phyloP scores from a whole-genome alignment of 805 yeast species.

The Candida ipomoeae region DNA sequence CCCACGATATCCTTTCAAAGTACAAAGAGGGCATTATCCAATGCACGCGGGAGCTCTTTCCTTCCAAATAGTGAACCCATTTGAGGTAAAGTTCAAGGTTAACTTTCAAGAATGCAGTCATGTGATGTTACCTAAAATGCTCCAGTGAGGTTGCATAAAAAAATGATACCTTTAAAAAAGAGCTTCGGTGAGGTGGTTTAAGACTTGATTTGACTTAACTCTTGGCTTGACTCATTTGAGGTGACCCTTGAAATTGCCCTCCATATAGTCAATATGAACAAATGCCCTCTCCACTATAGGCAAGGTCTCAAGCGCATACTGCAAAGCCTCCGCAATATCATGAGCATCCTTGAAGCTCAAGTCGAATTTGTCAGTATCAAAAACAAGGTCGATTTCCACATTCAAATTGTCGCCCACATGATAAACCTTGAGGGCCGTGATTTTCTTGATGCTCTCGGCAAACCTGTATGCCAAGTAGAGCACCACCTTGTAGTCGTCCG shows the following conservation, averaged over 20 bases:
- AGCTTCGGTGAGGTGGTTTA: no score
- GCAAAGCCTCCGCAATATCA: slow-evolving; percentile 77
- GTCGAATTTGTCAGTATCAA: slow-evolving; percentile 39
- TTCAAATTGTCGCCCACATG: slow-evolving; percentile 75
- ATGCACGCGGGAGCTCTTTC: slow-evolving; percentile 9
- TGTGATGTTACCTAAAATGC: no score
- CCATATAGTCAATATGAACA: slow-evolving; percentile 70
- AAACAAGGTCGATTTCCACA: slow-evolving; percentile 72
- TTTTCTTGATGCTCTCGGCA: slow-evolving; percentile 59
- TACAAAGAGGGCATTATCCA: slow-evolving; percentile 24
- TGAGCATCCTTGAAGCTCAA: slow-evolving; percentile 63
- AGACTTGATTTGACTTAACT: no score
- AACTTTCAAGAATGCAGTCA: slow-evolving; percentile 26
- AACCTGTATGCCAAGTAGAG: slow-evolving; percentile 65
- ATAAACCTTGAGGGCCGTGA: slow-evolving; percentile 66
- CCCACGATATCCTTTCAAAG: slow-evolving; percentile 28
- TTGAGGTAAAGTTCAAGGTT: slow-evolving; percentile 39
- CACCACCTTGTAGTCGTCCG: slow-evolving; percentile 59
- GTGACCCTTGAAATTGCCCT: slow-evolving; percentile 41
- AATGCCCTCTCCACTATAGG: slow-evolving; percentile 78
- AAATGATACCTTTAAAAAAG: no score
- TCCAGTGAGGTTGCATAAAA: no score
- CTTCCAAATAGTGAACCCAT: slow-evolving; percentile 9
- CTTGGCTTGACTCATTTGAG: slow-evolving; percentile 18
- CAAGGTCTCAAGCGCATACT: slow-evolving; percentile 72